phyloP scores from a whole-genome alignment of 306 rosid species.

The Vigna unguiculata region DNA sequence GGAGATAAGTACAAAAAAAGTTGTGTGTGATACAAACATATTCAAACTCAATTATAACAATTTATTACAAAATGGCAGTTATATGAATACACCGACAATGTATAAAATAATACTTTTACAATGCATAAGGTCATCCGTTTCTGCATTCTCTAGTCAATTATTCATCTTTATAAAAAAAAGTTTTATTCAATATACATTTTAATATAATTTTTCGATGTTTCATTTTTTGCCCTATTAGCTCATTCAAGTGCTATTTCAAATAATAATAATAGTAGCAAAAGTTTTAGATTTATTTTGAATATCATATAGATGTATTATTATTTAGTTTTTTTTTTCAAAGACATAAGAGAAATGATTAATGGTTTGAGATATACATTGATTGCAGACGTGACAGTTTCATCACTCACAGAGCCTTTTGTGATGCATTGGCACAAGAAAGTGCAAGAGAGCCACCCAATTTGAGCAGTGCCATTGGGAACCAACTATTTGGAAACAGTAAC shows the following conservation, averaged over 20 bases:
- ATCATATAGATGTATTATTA: no score
- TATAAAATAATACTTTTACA: neutral
- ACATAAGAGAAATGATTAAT: no score
- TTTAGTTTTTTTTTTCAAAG: no score
- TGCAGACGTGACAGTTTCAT: constrained; percentile 61
- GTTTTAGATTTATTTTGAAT: no score
- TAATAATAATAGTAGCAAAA: neutral
- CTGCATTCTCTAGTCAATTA: neutral
- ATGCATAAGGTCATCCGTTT: neutral
- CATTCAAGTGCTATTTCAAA: neutral
- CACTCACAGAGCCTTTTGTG: constrained; percentile 61
- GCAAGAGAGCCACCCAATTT: constrained; percentile 58
- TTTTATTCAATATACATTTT: neutral
- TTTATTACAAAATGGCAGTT: neutral
- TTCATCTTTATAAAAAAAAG: neutral
- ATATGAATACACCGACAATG: constrained; percentile 3
- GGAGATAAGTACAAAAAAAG: neutral
- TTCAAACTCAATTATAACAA: neutral
- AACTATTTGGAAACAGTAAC: constrained; percentile 54
- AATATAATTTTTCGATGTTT: neutral
- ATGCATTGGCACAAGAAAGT: constrained; percentile 55
- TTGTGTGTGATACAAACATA: neutral
- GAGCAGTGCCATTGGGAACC: constrained; percentile 52
- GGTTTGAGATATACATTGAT: no score
- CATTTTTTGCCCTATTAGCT: no score